Percentiles rank a stretch among this genome's conserved stretches.
Evolutionary conservation across 2,329 filamentous ascomycete species (phyloP).

Genomic region (Colletotrichum eremochloae): DNA sequence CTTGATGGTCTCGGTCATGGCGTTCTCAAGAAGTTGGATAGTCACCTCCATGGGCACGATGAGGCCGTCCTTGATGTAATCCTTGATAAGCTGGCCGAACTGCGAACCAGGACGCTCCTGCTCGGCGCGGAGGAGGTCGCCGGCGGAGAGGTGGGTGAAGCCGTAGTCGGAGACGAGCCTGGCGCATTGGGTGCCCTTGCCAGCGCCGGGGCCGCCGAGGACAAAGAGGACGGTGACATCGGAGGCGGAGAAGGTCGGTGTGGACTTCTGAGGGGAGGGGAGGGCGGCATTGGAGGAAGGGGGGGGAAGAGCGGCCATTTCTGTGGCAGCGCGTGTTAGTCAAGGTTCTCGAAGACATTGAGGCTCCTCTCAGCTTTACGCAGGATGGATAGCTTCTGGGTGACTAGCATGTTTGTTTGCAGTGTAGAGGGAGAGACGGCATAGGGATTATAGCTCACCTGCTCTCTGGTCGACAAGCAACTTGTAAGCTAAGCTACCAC

Average conservation of each 20-base stretch:
- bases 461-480: conserved; percentile 63
- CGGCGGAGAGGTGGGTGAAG: conserved; percentile 93
- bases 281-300: conserved; percentile 58
- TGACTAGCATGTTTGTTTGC: neutral
- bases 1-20: conserved; percentile 81
- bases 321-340: conserved; percentile 45
- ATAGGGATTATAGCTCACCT: conserved; percentile 53
- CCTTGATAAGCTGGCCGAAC: conserved; percentile 92
- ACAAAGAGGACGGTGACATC: conserved; percentile 96
- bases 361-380: too few relatives aligned
- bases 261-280: conserved; percentile 65
- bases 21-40: conserved; percentile 91
- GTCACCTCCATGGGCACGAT: conserved; percentile 99
- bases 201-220: conserved; percentile 93
- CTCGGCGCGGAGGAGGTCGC: conserved; percentile 93
- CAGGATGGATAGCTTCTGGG: neutral
- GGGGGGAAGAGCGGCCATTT: conserved; percentile 56
- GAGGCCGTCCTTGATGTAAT: conserved; percentile 92
- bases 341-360: neutral
- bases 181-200: conserved; percentile 96
- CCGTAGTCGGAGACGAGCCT: conserved; percentile 88
- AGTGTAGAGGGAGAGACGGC: neutral
- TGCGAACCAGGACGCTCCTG: conserved; percentile 88
- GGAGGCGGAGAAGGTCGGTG: conserved; percentile 79
- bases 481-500: conserved; percentile 64